Base-by-base conservation (phyloP, 2,329 filamentous ascomycete species). In the Fusarium udum region DNA sequence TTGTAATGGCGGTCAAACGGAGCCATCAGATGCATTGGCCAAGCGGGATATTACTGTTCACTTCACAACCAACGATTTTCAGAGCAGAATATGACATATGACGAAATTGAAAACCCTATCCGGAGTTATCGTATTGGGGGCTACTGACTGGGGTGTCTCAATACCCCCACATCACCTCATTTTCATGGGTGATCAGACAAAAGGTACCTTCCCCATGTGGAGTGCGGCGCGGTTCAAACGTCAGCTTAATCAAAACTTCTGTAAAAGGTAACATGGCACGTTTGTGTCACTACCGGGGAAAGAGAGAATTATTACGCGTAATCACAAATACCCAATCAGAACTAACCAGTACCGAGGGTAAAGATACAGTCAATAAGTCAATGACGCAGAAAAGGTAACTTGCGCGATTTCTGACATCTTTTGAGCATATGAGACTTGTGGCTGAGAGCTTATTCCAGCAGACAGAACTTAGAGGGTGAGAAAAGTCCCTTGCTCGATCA, bases 61-160 rank as follows among this genome's bases (percentile, higher is more conserved):
- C 4, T 43, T 43, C 15, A 24, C 10, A 43, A 43, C n/a, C 15
- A 43, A 43, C 10, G 7, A 43, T 6, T 1, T 11, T 14, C 16
- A 14, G 6, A 7, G 40, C 15, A 43, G 5, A 43, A 24, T 0
- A 43, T 4, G n/a, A 43, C 3, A 7, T 2, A 24, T 43, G 24
- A 24, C 40, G 15, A 43, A 43, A 43, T 18, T 11, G 15, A 24
- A 24, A 43, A 15, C 10, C n/a, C 6, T 18, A 12, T 3, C 1
- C 15, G 2, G 2, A 24, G 15, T 43, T 4, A 42, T 4, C 6
- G 14, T 4, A 7, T 24, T 16, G 15, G 15, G 6, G 1, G 10
- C 16, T 4, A 18, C 6, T 16, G 15, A 43, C n/a, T 3, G 1
- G 40, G 40, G n/a, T 24, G n/a, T 43, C n/a, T 43, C n/a, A 43